Evolutionary conservation across 805 yeast species (phyloP), one percentile per base, ranked within the genome.

Genomic region (Myxozyma udenii): DNA sequence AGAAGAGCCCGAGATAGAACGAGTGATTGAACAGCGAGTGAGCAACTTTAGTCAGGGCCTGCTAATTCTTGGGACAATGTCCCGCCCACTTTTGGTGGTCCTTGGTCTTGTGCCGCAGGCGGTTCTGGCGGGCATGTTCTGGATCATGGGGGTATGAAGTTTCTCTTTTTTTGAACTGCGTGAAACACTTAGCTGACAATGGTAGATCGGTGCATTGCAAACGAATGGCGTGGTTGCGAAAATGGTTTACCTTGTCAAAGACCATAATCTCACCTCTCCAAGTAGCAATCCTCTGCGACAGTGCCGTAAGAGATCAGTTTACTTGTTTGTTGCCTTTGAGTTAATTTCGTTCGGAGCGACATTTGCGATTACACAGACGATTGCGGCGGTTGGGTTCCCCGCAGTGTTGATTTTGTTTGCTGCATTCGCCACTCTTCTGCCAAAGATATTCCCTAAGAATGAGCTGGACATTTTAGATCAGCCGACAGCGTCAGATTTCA

Each of bases 311-410:
- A 64, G 61, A 58, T 67, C 67, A 58, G 71, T 87, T 18, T 66
- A 77, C 30, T 51, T 80, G 1, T 91, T 83, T 62, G 67, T 85
- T 0, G 46, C 65, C 0, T 69, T 87, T 18, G 82, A 87, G 52
- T 65, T 85, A 3, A 60, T 81, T 19, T 93, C 93, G 0, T 84
- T 84, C 46, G 84, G 78, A 1, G 85, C 80, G 0, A 98, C 95
- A 65, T 84, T 88, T 58, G 93, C 82, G 0, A 88, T 91, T 28
- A 85, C 95, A 0, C 79, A 83, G 64, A 87, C 96, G 0, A 80
- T 75, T 53, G 98, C 93, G 0, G 97, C 98, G 0, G 87, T 91
- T 28, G 98, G 95, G 1, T 91, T 93, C 64, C 98, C 98, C 0
- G 84, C 88, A 51, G 12, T 53, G 63, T 18, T 50, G 55, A 26